Evolutionary conservation across 2,329 filamentous ascomycete genomes (phyloP).

Genomic region (Neonectria hederae): DNA sequence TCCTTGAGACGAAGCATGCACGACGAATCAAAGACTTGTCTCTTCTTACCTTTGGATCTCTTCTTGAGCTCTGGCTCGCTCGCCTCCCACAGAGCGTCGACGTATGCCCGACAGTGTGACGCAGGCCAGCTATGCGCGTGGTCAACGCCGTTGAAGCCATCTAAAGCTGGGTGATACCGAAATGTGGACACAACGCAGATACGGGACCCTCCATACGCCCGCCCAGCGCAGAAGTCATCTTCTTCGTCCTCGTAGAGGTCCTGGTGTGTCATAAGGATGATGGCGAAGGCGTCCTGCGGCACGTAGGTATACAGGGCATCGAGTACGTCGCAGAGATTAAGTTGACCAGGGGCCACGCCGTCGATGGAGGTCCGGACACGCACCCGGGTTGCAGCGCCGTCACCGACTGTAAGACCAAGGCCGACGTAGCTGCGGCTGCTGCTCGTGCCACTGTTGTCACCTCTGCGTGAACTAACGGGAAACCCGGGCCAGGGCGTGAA

Average conservation of each 20-base stretch:
- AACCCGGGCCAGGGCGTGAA: not conserved
- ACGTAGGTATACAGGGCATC: conserved; percentile 41
- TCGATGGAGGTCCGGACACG: not conserved
- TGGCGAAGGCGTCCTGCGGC: conserved; percentile 65
- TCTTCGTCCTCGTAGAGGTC: conserved; percentile 74
- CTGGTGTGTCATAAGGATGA: conserved; percentile 65
- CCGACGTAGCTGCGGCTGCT: not conserved
- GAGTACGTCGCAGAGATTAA: not conserved
- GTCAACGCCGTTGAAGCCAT: conserved; percentile 51
- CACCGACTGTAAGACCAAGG: not conserved
- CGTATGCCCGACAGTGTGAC: conserved; percentile 66
- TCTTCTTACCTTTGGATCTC: not conserved
- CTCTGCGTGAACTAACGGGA: not conserved
- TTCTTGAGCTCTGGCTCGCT: not conserved
- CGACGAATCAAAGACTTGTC: not conserved
- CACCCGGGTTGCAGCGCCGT: not conserved
- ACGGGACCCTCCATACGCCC: conserved; percentile 72
- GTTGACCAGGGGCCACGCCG: not conserved
- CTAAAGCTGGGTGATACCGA: conserved; percentile 66
- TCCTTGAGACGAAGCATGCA: not conserved
- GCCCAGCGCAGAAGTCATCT: conserved; percentile 72
- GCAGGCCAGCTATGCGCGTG: conserved; percentile 70
- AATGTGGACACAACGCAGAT: conserved; percentile 66
- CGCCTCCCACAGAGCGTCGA: conserved; percentile 50
- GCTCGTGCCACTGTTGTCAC: not conserved